Evolutionary conservation across 192 early-diverging fungal genomes (phyloP).

Genomic region (Backusella sp.): DNA sequence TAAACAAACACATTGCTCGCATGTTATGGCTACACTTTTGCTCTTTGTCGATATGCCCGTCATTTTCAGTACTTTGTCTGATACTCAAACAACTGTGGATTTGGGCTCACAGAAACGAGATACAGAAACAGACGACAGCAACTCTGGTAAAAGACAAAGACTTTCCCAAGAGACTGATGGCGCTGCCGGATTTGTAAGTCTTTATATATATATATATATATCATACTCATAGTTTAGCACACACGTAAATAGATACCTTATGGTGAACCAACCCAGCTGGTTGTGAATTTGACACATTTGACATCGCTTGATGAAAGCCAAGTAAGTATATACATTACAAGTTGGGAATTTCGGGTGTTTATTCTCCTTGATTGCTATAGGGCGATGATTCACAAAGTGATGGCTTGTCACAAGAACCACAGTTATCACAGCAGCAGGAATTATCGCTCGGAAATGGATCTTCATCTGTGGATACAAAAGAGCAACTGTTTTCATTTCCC

Average conservation of each 20-base stretch:
- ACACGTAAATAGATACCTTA: not conserved
- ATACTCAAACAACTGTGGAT: not conserved
- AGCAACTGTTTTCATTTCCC: not conserved
- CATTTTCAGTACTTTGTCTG: not conserved
- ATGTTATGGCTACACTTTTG: not conserved
- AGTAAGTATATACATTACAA: not conserved
- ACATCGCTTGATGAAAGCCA: not conserved
- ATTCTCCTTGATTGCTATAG: not conserved
- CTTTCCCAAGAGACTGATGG: not conserved
- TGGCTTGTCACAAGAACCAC: not conserved
- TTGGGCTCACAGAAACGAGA: not conserved
- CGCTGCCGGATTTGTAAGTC: not conserved
- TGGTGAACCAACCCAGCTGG: not conserved
- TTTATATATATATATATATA: no score
- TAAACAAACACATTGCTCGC: not conserved
- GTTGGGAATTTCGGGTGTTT: no score
- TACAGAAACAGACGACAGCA: not conserved
- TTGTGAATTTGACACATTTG: not conserved
- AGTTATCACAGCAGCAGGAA: not conserved
- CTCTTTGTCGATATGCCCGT: not conserved
- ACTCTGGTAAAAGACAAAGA: not conserved
- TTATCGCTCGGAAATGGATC: not conserved
- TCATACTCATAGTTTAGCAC: no score
- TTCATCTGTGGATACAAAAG: not conserved
- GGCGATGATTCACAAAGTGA: not conserved